Evolutionary conservation across 1,284 basidiomycete species (phyloP), one percentile per base, ranked within the genome.

Genomic region (Fistulina hepatica): DNA sequence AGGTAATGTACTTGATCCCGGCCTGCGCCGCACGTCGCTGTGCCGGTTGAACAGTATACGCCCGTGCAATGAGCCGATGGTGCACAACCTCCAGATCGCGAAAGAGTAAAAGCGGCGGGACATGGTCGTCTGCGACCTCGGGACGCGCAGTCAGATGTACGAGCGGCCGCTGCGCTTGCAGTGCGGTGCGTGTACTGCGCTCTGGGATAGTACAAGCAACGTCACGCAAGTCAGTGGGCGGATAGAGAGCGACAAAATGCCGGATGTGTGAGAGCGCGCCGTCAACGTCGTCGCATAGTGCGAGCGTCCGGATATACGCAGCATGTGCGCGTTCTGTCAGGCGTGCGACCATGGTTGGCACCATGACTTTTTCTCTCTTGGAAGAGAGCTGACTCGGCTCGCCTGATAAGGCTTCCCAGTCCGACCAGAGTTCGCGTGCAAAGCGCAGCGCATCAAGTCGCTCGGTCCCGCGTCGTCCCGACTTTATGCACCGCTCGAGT

Each of bases 71-170:
- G 23, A 82, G 55, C 23, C 74, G 64, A 40, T 79, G 67, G 49
- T 85, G 81, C 31, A 85, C 56, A 12, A 76, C 39, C 45, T 82
- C 78, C 16, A 84, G 44, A 48, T 85, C 81, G 4, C 55, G 47
- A 50, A 82, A 83, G 9, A 69, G 67, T 17, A 85, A 49, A 13
- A 83, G 49, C 0, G 82, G 81, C 4, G 82, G 78, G 2, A 84
- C 76, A 11, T 62, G 53, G 45, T 83, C 79, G 47, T 84, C 82
- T 2, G 70, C 69, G 2, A 79, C 59, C 22, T 74, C 72, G 5
- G 59, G 50, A 1, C 53, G 52, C 6, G 70, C 64, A 9, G 65
- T 71, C 44, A 81, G 59, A 12, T 80, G 71, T n/a, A 84, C 76
- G 23, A 84, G 55, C 2, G 81, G 80, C 10, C 71, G 67, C 8